A percentile compares a stretch with the other conserved stretches of the same genome.
These are phyloP conservation scores for Eutrema heterophyllum DNA, from an alignment of 345 rosid species.

Conservation along the genomic window DNA sequence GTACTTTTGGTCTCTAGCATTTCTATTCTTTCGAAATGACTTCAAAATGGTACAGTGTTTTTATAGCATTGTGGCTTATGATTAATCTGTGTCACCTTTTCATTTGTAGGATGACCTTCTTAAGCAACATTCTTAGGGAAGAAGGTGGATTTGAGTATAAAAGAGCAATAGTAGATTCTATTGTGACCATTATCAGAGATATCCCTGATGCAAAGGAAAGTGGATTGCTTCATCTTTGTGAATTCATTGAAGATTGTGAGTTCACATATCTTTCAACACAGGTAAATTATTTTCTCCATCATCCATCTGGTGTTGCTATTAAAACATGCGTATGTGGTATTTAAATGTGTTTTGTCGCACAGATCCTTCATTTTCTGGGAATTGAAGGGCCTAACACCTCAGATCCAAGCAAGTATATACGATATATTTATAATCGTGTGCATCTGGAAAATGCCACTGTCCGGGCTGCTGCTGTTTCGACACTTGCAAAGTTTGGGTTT, in stretches of 20 bases:
- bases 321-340: neutral
- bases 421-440: constrained; percentile 94
- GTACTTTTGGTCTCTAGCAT: neutral
- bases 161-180: constrained; percentile 95
- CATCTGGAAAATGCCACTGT: constrained; percentile 99
- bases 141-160: constrained; percentile 99
- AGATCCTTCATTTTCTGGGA: constrained; percentile 99
- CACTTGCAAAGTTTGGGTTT: constrained; percentile 95
- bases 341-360: constrained; percentile 8
- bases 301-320: constrained; percentile 2
- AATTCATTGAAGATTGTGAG: constrained; percentile 99
- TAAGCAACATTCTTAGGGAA: constrained; percentile 97
- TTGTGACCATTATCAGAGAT: constrained; percentile 93
- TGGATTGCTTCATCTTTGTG: constrained; percentile 97
- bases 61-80: neutral
- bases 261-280: constrained; percentile 97
- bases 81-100: constrained; percentile 20
- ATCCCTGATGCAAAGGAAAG: constrained; percentile 98
- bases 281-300: constrained; percentile 39
- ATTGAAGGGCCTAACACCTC: constrained; percentile 92
- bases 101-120: constrained; percentile 87
- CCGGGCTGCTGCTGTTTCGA: constrained; percentile 94
- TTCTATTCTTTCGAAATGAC: neutral
- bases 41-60: neutral
- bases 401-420: constrained; percentile 92